Base-by-base conservation (phyloP, 2,329 filamentous ascomycete species). In the Aspergillus quadricinctus region DNA sequence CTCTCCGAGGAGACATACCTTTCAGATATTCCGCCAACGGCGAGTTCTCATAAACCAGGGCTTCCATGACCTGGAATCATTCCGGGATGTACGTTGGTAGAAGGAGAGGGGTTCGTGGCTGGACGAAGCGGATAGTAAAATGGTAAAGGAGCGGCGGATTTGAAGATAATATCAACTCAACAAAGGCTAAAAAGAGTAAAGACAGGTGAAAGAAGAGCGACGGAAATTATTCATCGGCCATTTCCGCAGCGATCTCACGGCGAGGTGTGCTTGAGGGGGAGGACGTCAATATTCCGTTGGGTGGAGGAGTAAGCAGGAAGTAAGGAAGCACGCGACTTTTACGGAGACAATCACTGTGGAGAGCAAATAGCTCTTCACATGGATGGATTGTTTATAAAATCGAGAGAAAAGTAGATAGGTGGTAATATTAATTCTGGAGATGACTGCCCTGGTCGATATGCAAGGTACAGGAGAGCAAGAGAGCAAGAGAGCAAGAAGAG, bases 11-110 rank as follows among this genome's bases (percentile, higher is more conserved):
- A 49, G 55, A 75, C 80, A 68, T 76, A 94, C 92, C 92, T 85
- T 92, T 88, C 66, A 97, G 85, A 78, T 94, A 94, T 69, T 89
- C 86, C 71, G 91, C 92, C 76, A 97, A 82, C 66, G 92, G 92
- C 72, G 90, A 89, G 77, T 92, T 87, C 77, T 94, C 85, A 77
- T 89, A 89, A 66, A 96, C 85, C 67, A 96, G 82, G 69, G 89
- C 86, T 83, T 96, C 92, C 92, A 97, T 94, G 73, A 66, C 75
- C 63, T 58, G 57, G 57, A 61, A 62, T 65, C 72, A 73, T 72
- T 64, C 69, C 69, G 66, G 51, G 41, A 29, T 31, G 40, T 46
- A 37, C n/a, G 50, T 48, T 28, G 52, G 53, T 41, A 57, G 50
- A 19, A 49, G 35, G 54, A 45, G 46, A 23, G 48, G 14, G 11